phyloP scores from a whole-genome alignment of 2,329 filamentous ascomycete species.

The Aspergillus pseudotamarii region DNA sequence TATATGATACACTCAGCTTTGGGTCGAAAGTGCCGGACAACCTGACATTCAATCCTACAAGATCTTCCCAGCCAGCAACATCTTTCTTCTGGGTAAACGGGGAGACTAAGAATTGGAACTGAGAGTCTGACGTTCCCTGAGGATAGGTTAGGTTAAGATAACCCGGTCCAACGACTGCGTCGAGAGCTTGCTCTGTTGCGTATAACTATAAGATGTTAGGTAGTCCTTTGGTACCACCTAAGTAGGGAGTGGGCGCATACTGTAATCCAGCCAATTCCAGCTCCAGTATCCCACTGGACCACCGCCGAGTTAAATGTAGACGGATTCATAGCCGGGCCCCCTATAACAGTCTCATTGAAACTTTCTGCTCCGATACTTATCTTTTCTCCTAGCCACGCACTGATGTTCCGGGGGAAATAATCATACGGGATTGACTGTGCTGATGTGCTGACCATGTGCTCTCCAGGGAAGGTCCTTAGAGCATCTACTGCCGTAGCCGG shows the following conservation, averaged over 20 bases:
- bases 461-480: neutral
- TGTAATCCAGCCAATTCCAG: conserved; percentile 2
- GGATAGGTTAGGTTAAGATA: conserved; percentile 6
- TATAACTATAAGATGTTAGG: conserved; percentile 3
- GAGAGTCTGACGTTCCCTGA: neutral
- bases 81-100: conserved; percentile 4
- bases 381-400: conserved; percentile 3
- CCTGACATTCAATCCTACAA: neutral
- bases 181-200: conserved; percentile 4
- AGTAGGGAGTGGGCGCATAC: neutral
- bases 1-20: conserved; percentile 4
- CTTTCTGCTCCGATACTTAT: conserved; percentile 7
- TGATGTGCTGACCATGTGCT: neutral
- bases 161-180: neutral
- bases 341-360: conserved; percentile 7
- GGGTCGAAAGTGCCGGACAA: neutral
- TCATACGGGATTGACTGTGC: conserved; percentile 7
- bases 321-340: conserved; percentile 4
- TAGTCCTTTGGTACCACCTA: too few relatives aligned
- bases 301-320: conserved; percentile 9
- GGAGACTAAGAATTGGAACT: conserved; percentile 7
- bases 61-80: conserved; percentile 5
- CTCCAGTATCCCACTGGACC: conserved; percentile 7
- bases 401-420: neutral
- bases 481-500: neutral